phyloP scores from a whole-genome alignment of 768 basidiomycete genomes.

The Boletus pseudopeckii region DNA sequence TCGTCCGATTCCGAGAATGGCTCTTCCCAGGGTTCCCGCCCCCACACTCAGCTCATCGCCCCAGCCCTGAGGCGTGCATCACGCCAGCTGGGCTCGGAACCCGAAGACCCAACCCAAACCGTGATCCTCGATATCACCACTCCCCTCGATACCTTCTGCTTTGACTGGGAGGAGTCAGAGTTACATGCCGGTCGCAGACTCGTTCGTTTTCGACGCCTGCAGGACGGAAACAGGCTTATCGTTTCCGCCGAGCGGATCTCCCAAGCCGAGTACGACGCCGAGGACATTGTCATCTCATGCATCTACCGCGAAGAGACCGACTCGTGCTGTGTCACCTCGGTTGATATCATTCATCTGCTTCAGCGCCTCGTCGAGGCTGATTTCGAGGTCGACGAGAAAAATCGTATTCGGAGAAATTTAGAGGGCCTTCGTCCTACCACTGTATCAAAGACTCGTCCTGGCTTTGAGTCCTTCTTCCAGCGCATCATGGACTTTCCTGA shows the following conservation, averaged over 20 bases:
- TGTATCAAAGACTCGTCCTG: conserved; percentile 79
- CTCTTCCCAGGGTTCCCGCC: conserved; percentile 24
- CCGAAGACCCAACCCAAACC: conserved; percentile 47
- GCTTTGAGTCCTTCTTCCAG: conserved; percentile 86
- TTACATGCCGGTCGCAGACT: conserved; percentile 69
- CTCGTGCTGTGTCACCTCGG: conserved; percentile 86
- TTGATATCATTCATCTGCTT: conserved; percentile 92
- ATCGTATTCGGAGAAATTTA: conserved; percentile 89
- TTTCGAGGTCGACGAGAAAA: conserved; percentile 95
- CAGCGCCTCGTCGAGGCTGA: conserved; percentile 69
- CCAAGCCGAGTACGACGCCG: conserved; percentile 68
- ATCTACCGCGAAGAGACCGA: conserved; percentile 81
- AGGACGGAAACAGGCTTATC: conserved; percentile 72
- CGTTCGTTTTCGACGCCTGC: conserved; percentile 78
- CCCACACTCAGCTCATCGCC: conserved; percentile 1
- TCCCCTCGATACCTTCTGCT: conserved; percentile 52
- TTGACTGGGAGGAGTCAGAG: conserved; percentile 65
- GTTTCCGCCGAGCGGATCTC: conserved; percentile 74
- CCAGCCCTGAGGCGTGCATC: conserved; percentile 23
- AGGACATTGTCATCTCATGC: conserved; percentile 88
- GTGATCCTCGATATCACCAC: conserved; percentile 61
- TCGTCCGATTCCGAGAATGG: conserved; percentile 40
- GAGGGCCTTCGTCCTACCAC: conserved; percentile 91
- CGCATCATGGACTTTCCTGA: conserved; percentile 94
- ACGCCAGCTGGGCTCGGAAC: conserved; percentile 25